These are phyloP conservation scores for Caryopteris hybrid DNA, from an alignment of 305 asterid genomes.

Conservation along the genomic window DNA sequence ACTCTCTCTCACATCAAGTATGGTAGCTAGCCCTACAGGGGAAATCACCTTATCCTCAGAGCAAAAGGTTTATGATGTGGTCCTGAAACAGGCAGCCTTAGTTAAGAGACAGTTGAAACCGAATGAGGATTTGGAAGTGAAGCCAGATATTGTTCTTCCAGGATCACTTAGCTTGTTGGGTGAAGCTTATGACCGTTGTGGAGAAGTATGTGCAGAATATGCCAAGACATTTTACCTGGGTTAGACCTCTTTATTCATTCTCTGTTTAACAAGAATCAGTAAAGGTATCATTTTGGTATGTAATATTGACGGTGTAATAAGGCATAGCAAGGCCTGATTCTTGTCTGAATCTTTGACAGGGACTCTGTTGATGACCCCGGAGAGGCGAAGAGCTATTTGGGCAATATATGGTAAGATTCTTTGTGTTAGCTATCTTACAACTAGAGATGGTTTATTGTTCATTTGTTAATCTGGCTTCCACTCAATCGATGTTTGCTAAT, in stretches of 20 bases:
- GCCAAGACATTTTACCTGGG: slow-evolving; percentile 98
- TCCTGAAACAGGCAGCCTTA: slow-evolving; percentile 86
- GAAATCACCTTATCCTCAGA: slow-evolving; percentile 70
- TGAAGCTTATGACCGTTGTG: slow-evolving; percentile 93
- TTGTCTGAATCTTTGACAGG: slow-evolving; percentile 45
- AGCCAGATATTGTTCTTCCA: slow-evolving; percentile 62
- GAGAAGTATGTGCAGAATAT: slow-evolving; percentile 95
- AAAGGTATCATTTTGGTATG: neutral
- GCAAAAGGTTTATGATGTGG: slow-evolving; percentile 94
- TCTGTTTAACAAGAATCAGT: slow-evolving; percentile 21
- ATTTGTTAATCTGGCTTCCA: neutral
- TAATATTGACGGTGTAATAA: neutral
- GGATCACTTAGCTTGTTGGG: slow-evolving; percentile 60
- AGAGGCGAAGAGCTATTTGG: slow-evolving; percentile 94
- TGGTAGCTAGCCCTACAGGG: slow-evolving; percentile 71
- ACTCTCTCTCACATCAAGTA: slow-evolving; percentile 41
- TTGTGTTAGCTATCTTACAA: neutral
- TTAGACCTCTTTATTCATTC: slow-evolving; percentile 35
- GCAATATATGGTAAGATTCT: slow-evolving; percentile 83
- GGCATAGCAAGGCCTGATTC: neutral
- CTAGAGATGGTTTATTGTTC: neutral
- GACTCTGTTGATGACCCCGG: slow-evolving; percentile 93
- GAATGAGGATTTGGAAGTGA: slow-evolving; percentile 49
- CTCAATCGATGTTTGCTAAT: neutral
- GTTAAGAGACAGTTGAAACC: slow-evolving; percentile 58